Evolutionary conservation across 2,329 filamentous ascomycete genomes (phyloP), one percentile per base, ranked within the genome.

Genomic region (Chaetomium olivaceum): DNA sequence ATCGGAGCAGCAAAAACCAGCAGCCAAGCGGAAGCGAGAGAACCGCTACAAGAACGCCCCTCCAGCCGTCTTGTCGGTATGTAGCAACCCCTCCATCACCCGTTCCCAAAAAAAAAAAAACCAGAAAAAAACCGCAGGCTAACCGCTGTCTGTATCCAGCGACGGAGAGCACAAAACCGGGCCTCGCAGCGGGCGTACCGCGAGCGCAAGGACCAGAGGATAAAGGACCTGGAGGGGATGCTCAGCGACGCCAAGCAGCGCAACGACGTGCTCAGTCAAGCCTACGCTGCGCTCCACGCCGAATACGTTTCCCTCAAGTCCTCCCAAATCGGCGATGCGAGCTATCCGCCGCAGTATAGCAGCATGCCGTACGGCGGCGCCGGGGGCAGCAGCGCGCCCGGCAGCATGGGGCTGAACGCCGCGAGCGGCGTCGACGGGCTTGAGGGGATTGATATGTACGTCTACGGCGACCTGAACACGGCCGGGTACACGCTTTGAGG

Each of bases 201-300:
- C 57, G 85, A 88, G 73, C 81, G 86, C 61, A 88, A 88, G 71
- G 85, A 89, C 72, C 86, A 88, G 74, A 83, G 87, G 67, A 88
- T 88, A 71, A 83, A 84, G 67, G 87, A 89, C 70, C 82, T 89
- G 23, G 87, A 89, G 74, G 73, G 79, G 43, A 81, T 86, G 70
- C 81, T 89, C 36, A 76, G 76, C 56, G 81, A 84, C 21, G 77
- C 86, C 58, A 82, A 82, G 67, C 80, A 83, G 27, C 84, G 82
- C 70, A 85, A 88, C 73, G 82, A 82, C 65, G 79, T 80, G 39
- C 81, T 89, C 61, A 81, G 81, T 67, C 79, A 81, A 60, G 85
- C 84, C 4, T 87, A 87, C 72, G 76, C 79, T 31, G 73, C 75
- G n/a, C 77, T 86, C 25, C 82, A 85, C 58, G 70, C 75, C 59